Base-by-base conservation (phyloP, 345 rosid genomes). In the Salix suchowensis region DNA sequence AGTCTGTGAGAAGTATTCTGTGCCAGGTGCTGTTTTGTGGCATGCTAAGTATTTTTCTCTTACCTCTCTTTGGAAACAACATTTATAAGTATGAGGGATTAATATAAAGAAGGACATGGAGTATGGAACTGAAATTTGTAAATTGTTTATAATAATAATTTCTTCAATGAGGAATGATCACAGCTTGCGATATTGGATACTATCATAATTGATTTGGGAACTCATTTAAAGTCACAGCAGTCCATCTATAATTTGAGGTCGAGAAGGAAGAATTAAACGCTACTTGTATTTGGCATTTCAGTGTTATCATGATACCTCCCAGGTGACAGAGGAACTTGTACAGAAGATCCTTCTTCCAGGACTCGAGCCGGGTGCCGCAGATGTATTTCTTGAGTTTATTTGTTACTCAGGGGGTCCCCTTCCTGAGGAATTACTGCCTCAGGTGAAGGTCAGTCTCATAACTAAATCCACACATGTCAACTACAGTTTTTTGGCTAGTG, bases 371-470 rank as follows among this genome's bases (percentile, higher is more conserved):
- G 97, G 97, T 34, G 97, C 97, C 26, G 90, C 80, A 14, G 96
- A 92, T 84, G 92, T 94, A 34, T 92, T 95, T 70, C 97, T 95
- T 1, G 96, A 87, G 76, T 95, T 95, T 83, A 91, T 95, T 14
- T 92, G 98, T 86, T 95, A 95, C 84, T 95, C 97, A 0, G 92
- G 84, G 16, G 97, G 97, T 62, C 97, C 97, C 8, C 94, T 92
- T 75, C 97, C 98, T 0, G 97, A 94, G 87, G 97, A 94, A 66
- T 88, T 94, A 74, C 89, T 92, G 61, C 93, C 93, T 32, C 89
- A 61, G 71, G 94, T 90, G 75, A 90, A 90, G 92, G 94, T 92
- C 70, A 68, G 76, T 76, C 78, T 77, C 76, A 40, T 39, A 23
- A 30, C 76, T 74, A 68, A 64, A 55, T 67, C 62, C 10, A 16